Evolutionary conservation across 441 rosid genomes (phyloP).

Genomic region (Geranium incanum): DNA sequence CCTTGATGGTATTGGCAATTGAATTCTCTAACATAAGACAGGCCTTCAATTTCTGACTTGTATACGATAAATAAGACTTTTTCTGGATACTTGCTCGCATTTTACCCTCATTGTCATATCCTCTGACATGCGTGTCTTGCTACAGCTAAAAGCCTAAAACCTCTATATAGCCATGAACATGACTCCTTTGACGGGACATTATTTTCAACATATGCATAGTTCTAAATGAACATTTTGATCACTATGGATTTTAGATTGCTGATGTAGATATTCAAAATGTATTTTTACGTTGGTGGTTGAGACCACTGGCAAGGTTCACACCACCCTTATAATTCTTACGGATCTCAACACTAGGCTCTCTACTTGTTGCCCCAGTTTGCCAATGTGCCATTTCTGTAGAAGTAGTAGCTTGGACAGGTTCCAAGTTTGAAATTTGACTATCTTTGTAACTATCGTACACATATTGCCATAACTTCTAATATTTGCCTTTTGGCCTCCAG

Average conservation of each 20-base stretch:
- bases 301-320: neutral
- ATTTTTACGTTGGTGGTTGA: neutral
- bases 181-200: neutral
- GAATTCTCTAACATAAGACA: neutral
- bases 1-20: neutral
- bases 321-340: no score
- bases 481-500: slow-evolving; percentile 34
- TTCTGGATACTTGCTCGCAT: neutral
- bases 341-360: no score
- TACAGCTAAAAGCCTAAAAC: slow-evolving; percentile 1
- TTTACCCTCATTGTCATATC: neutral
- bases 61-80: neutral
- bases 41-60: neutral
- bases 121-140: neutral
- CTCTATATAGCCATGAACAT: neutral
- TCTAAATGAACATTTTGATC: neutral
- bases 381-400: neutral
- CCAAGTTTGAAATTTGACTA: neutral
- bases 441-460: slow-evolving; percentile 18
- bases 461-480: slow-evolving; percentile 3
- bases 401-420: neutral
- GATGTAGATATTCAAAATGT: neutral
- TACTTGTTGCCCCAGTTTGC: no score
- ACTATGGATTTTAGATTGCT: neutral
- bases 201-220: neutral